A percentile compares a stretch with the other conserved stretches of the same genome.
Conservation (phyloP, 352 stramenopile species). For the Phytopythium chamaehyphon region DNA sequence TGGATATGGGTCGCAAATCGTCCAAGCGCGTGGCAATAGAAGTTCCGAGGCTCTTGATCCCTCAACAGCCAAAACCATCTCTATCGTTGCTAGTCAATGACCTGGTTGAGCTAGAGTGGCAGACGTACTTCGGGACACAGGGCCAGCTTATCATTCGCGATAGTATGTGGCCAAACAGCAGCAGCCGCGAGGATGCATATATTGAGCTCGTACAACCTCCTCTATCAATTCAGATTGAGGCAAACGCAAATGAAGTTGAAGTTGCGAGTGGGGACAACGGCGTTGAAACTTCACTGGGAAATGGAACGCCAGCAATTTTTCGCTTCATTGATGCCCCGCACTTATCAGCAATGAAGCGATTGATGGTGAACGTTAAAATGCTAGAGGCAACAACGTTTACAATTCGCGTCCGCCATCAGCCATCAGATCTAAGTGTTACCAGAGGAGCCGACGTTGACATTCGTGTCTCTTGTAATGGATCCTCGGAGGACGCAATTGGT, state of each 20-base stretch:
- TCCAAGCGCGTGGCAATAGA: constrained; percentile 40
- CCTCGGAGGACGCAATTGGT: constrained; percentile 8
- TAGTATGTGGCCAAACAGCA: constrained; percentile 6
- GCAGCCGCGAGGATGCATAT: constrained; percentile 2
- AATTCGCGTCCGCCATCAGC: no score
- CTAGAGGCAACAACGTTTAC: no score
- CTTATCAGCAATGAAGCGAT: neutral
- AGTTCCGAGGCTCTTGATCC: constrained; percentile 19
- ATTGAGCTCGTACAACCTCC: constrained; percentile 26
- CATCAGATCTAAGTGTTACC: no score
- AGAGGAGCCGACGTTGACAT: constrained; percentile 19
- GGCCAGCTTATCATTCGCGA: constrained; percentile 19
- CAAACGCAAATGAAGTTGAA: neutral
- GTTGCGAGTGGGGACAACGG: neutral
- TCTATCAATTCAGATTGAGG: constrained; percentile 27
- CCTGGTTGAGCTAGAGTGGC: constrained; percentile 44
- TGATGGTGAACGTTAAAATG: no score
- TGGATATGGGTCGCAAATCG: constrained; percentile 49
- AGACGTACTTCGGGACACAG: constrained; percentile 45
- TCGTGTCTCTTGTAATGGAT: constrained; percentile 29
- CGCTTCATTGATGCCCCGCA: constrained; percentile 3
- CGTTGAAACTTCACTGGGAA: neutral
- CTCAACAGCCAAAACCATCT: constrained; percentile 5
- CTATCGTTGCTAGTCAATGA: constrained; percentile 27
- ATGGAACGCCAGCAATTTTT: constrained; percentile 1